phyloP scores from a whole-genome alignment of 192 early-diverging fungal species.

The Entophlyctis luteolus region DNA sequence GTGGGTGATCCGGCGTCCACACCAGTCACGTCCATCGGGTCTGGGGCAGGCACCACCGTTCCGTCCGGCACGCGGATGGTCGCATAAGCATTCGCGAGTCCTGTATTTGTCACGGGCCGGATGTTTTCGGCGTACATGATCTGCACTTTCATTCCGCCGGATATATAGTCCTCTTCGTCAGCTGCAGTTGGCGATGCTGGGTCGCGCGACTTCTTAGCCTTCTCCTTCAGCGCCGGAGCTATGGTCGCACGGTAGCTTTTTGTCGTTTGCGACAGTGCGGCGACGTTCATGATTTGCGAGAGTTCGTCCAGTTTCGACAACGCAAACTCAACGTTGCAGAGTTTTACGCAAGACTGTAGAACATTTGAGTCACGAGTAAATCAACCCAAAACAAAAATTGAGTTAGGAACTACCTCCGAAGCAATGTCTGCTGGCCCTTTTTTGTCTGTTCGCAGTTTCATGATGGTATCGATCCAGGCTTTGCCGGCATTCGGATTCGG shows the following conservation, averaged over 20 bases:
- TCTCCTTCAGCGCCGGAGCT: conserved; percentile 31
- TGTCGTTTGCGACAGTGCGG: conserved; percentile 32
- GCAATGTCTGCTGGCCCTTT: conserved; percentile 48
- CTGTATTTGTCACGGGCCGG: conserved; percentile 53
- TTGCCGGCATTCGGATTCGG: neutral
- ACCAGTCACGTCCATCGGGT: conserved; percentile 26
- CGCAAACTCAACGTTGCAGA: conserved; percentile 56
- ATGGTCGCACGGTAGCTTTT: conserved; percentile 45
- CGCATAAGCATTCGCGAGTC: conserved; percentile 48
- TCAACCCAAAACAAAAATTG: neutral
- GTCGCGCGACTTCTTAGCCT: conserved; percentile 3
- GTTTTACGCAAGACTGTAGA: conserved; percentile 52
- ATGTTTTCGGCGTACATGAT: conserved; percentile 54
- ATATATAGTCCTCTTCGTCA: conserved; percentile 35
- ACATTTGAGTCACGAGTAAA: neutral
- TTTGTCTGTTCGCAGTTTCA: conserved; percentile 21
- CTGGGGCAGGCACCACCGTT: conserved; percentile 42
- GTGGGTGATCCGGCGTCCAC: conserved; percentile 5
- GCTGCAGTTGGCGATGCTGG: conserved; percentile 16
- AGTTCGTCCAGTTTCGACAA: conserved; percentile 52
- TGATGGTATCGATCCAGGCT: conserved; percentile 32
- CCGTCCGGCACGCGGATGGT: conserved; percentile 55
- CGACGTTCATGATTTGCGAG: conserved; percentile 51
- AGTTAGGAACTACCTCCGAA: conserved; percentile 42
- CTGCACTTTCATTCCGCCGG: conserved; percentile 46